Evolutionary conservation across 2,329 filamentous ascomycete genomes (phyloP).

Genomic region (Sporothrix pseudoabietina): DNA sequence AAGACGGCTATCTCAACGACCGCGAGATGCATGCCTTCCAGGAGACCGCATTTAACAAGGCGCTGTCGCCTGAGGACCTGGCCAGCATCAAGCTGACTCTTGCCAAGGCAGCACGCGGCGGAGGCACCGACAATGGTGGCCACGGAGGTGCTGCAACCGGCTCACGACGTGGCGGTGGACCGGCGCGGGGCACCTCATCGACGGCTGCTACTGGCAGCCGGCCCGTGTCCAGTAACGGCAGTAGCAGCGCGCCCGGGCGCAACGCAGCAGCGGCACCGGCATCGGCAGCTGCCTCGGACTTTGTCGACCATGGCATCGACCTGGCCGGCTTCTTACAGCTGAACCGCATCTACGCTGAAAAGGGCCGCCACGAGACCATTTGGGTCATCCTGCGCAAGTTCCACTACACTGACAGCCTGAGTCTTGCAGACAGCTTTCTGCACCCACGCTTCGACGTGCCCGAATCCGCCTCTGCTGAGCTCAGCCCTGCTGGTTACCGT

Average conservation of each 20-base stretch:
- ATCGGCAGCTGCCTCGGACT: background rate
- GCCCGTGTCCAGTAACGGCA: slow-evolving; percentile 26
- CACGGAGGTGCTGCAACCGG: slow-evolving; percentile 56
- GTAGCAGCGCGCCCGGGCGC: background rate
- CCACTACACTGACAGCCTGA: slow-evolving; percentile 93
- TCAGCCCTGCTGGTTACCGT: slow-evolving; percentile 86
- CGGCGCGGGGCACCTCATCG: slow-evolving; percentile 18
- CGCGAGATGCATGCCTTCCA: slow-evolving; percentile 91
- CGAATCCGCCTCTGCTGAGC: slow-evolving; percentile 85
- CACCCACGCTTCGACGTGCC: slow-evolving; percentile 94
- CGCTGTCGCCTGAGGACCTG: slow-evolving; percentile 76
- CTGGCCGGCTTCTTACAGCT: slow-evolving; percentile 82
- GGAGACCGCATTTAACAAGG: slow-evolving; percentile 86
- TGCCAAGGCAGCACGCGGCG: slow-evolving; percentile 62
- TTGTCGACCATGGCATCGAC: slow-evolving; percentile 69
- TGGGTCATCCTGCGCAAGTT: slow-evolving; percentile 97
- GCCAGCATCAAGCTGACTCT: slow-evolving; percentile 90
- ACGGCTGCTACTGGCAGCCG: slow-evolving; percentile 23
- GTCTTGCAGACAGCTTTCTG: slow-evolving; percentile 85
- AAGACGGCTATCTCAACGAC: slow-evolving; percentile 88
- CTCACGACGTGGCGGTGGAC: background rate
- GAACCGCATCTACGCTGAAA: slow-evolving; percentile 96
- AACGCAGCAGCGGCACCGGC: background rate
- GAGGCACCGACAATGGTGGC: slow-evolving; percentile 65
- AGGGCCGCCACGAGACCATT: slow-evolving; percentile 95